Evolutionary conservation across 2,329 filamentous ascomycete species (phyloP).

Genomic region (Colletotrichum sp.): DNA sequence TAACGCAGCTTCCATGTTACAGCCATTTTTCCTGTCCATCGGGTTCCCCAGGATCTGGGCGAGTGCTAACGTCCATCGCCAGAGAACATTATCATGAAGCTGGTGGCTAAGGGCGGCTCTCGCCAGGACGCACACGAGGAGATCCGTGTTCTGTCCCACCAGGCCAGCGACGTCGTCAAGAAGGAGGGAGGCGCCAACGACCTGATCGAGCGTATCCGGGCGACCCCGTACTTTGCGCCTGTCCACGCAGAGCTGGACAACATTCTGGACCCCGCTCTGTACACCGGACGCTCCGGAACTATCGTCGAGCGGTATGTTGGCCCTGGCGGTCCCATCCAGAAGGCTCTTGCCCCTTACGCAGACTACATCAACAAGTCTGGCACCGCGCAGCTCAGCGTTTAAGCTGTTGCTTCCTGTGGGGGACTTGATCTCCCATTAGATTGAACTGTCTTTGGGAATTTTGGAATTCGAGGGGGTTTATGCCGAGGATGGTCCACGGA

Average conservation of each 20-base stretch:
- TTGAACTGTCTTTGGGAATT: background rate
- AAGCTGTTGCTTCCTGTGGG: background rate
- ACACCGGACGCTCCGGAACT: constrained; percentile 46
- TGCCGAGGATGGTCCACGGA: background rate
- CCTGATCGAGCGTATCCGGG: constrained; percentile 72
- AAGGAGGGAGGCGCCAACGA: constrained; percentile 43
- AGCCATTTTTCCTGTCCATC: background rate
- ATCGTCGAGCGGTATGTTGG: constrained; percentile 54
- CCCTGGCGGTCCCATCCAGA: constrained; percentile 39
- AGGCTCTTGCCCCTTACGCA: constrained; percentile 42
- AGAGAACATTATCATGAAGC: constrained; percentile 75
- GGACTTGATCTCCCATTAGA: background rate
- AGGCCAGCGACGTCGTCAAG: constrained; percentile 69
- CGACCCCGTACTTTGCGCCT: constrained; percentile 75
- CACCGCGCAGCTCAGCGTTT: constrained; percentile 44
- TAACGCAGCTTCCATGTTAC: background rate
- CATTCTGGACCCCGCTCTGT: constrained; percentile 67
- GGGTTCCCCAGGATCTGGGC: background rate
- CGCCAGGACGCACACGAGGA: constrained; percentile 87
- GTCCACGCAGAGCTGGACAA: constrained; percentile 72
- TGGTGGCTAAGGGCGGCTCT: constrained; percentile 72
- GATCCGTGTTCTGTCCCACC: constrained; percentile 81
- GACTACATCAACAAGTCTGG: constrained; percentile 36
- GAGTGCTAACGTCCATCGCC: constrained; percentile 24
- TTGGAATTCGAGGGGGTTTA: background rate